Evolutionary conservation across 371 early-diverging fungal genomes (phyloP).

Genomic region (Syncephalastrum racemosum): DNA sequence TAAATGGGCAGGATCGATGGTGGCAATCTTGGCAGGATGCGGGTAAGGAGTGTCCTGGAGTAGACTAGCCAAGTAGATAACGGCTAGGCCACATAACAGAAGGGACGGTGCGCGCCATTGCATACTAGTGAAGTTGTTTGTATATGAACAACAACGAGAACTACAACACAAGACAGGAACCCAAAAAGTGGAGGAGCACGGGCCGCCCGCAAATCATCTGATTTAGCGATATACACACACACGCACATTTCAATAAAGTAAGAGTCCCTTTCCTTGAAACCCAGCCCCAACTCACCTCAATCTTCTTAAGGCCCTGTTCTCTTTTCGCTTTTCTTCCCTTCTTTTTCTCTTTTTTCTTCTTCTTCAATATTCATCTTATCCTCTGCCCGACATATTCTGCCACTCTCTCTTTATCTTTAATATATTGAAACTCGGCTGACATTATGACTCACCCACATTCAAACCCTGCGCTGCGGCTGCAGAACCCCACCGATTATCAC

Average conservation of each 20-base stretch:
- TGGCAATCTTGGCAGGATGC: conserved; percentile 32
- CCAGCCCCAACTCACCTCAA: neutral
- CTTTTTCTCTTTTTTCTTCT: conserved; percentile 3
- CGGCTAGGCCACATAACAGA: conserved; percentile 29
- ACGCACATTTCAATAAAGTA: too few species aligned
- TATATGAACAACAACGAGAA: too few species aligned
- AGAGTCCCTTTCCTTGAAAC: too few species aligned
- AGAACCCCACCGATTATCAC: too few species aligned
- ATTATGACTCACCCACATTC: too few species aligned
- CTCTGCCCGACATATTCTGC: too few species aligned
- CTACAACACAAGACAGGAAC: conserved; percentile 2
- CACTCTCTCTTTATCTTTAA: too few species aligned
- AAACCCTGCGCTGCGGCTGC: too few species aligned
- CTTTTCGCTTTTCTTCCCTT: neutral
- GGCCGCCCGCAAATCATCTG: too few species aligned
- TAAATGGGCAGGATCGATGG: conserved; percentile 11
- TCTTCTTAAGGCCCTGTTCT: neutral
- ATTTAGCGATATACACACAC: neutral
- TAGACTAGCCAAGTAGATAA: conserved; percentile 37
- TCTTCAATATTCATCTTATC: neutral
- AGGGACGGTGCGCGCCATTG: conserved; percentile 46
- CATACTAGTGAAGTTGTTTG: conserved; percentile 20
- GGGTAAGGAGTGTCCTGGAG: conserved; percentile 41
- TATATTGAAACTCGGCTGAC: too few species aligned
- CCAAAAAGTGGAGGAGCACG: conserved; percentile 3